Base-by-base conservation (phyloP, 371 early-diverging fungal genomes). In the Haplosporangium sp. region DNA sequence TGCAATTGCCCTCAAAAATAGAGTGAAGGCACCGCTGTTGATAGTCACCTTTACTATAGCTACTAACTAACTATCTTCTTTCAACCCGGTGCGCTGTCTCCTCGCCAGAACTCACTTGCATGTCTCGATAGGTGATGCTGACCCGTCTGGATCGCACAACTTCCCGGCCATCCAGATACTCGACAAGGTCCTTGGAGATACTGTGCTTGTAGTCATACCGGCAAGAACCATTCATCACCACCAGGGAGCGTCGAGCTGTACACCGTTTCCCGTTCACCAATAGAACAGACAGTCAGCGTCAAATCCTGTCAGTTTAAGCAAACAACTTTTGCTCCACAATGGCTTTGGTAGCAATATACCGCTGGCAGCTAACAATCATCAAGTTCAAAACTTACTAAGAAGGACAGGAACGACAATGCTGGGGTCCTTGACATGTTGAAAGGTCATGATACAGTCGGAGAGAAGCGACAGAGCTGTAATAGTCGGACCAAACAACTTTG, bases 381-480 rank as follows among this genome's bases (percentile, higher is more conserved):
- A 46, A 56, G 10, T 54, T 10, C 40, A 11, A 38, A 40, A 16
- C 85, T 81, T 87, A 87, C 90, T 86, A 56, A 90, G 61, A 20
- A 82, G 59, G 20, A 87, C 66, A 55, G 83, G 83, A 2, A 83
- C 40, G 16, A 64, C 53, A 14, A 81, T 61, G 6, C 62, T 67
- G 0, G 82, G 65, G 5, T 77, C 73, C 40, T 73, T 68, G 54
- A 63, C 63, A 62, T 84, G 76, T 5, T 70, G 81, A 57, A 93
- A 92, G 51, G 75, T 86, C 89, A 93, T 92, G 47, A 92, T 71
- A 69, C 94, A 92, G 29, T 86, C 77, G 12, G 90, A 88, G n/a
- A 89, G 65, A 23, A 93, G 68, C 0, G 92, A 92, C 14, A 93
- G 73, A 2, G 91, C 89, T 7, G 88, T 72, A 38, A 93, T 89